Evolutionary conservation across 179 eudicot genomes (phyloP).

Genomic region (Beta corolliflora): DNA sequence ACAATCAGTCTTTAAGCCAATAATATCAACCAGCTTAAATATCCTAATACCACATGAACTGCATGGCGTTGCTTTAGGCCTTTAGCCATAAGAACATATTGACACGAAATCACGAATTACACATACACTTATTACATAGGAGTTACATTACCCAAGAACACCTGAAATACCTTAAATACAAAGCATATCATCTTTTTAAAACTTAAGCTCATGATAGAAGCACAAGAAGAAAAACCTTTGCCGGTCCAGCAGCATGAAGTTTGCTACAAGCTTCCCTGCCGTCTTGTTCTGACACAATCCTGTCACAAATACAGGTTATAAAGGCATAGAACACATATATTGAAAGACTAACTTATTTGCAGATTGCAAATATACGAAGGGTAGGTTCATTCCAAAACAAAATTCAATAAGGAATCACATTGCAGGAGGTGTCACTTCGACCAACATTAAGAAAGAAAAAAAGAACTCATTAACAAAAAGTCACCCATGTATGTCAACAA

Average conservation of each 20-base stretch:
- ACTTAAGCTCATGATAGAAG: background rate
- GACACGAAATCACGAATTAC: background rate
- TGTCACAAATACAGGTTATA: conserved; percentile 30
- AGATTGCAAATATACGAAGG: background rate
- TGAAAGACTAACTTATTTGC: background rate
- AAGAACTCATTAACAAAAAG: background rate
- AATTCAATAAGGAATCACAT: background rate
- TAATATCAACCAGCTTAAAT: background rate
- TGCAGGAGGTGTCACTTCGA: conserved; percentile 6
- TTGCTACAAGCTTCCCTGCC: conserved; percentile 86
- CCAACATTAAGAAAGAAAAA: background rate
- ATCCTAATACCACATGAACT: background rate
- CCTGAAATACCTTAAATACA: background rate
- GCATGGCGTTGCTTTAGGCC: too few species aligned
- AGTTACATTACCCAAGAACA: background rate
- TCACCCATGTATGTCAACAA: background rate
- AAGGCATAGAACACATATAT: background rate
- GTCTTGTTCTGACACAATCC: conserved; percentile 80
- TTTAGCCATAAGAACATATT: background rate
- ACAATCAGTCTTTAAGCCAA: background rate
- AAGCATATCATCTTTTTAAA: background rate
- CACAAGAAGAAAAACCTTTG: conserved; percentile 50
- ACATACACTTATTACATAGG: background rate
- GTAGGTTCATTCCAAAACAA: background rate
- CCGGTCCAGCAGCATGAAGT: conserved; percentile 96